Base-by-base conservation (phyloP, 768 basidiomycete genomes). In the Infundibulicybe gibba region DNA sequence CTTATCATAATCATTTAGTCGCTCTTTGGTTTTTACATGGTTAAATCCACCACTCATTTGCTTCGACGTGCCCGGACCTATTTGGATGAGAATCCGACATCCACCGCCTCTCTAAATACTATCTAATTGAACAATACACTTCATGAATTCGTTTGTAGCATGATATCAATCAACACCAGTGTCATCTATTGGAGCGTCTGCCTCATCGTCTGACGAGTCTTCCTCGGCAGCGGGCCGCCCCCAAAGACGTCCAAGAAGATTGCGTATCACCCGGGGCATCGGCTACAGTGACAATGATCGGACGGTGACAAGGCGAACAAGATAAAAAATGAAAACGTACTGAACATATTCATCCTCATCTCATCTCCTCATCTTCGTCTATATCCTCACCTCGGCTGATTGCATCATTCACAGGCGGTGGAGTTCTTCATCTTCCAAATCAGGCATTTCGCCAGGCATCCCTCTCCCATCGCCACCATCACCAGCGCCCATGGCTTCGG, bases 221-320 rank as follows among this genome's bases (percentile, higher is more conserved):
- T 66, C 65, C 6, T 60, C 62, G 9, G 52, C 59, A 17, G 54
- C 52, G 1, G 58, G 41, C 19, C 70, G 56, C 43, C 72, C 80
- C 77, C 80, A 87, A 51, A 88, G 74, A 8, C 81, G 65, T 43
- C 74, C 75, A 34, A 87, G 49, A 6, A 87, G 63, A 54, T 80
- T 82, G 10, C 81, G 70, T 2, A 86, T 60, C 6, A 83, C 58
- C 2, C 81, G 75, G 17, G 83, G 82, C 56, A 87, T 65, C 3
- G 81, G 75, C 85, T 87, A 32, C 19, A 49, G 32, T 33, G 39
- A 46, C 10, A 32, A 21, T 14, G 37, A 38, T 37, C 17, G 32
- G 25, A 32, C 31, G 21, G 19, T 3, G 15, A 48, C 39, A 41
- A 40, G 33, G 21, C 5, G 11, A 10, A 33, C 10, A 48, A 12